Percentiles rank a stretch among this genome's conserved stretches.
These are phyloP conservation scores for Fusarium liriodendri DNA, from an alignment of 2,329 filamentous ascomycete species.

Conservation along the genomic window DNA sequence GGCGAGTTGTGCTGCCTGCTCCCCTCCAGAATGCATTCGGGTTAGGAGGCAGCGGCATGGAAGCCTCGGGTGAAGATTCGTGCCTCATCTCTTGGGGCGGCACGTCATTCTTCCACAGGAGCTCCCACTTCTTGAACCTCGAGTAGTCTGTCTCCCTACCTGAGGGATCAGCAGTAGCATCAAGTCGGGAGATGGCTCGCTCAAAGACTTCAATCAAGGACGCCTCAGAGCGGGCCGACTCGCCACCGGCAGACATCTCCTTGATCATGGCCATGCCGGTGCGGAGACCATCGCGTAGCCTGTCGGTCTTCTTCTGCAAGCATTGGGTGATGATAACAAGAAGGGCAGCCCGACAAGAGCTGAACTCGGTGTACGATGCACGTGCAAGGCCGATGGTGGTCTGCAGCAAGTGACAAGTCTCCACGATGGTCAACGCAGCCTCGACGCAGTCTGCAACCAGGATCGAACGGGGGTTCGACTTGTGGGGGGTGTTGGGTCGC, in stretches of 20 bases:
- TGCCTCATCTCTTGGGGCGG: constrained; percentile 41
- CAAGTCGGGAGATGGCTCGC: constrained; percentile 58
- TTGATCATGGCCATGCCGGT: constrained; percentile 63
- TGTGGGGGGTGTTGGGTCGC: constrained; percentile 41
- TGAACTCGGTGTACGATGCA: constrained; percentile 67
- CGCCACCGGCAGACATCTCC: constrained; percentile 64
- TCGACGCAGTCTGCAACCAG: constrained; percentile 65
- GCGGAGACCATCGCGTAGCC: constrained; percentile 58
- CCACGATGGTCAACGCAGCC: constrained; percentile 62
- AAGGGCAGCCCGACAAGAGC: constrained; percentile 64
- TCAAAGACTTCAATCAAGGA: constrained; percentile 66
- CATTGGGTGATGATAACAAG: constrained; percentile 59
- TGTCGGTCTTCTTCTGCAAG: constrained; percentile 51
- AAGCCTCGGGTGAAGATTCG: constrained; percentile 39
- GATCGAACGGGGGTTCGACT: constrained; percentile 48
- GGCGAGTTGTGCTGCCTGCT: constrained; percentile 34
- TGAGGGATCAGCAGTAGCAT: constrained; percentile 54
- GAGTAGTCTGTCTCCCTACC: constrained; percentile 61
- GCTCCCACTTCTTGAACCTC: constrained; percentile 63
- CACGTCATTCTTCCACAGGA: constrained; percentile 57
- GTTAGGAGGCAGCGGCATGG: constrained; percentile 38
- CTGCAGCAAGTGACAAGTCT: constrained; percentile 61
- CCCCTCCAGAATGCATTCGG: constrained; percentile 39
- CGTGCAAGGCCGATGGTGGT: constrained; percentile 64
- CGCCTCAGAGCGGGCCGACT: constrained; percentile 63